A percentile compares a stretch with the other conserved stretches of the same genome.
These are phyloP conservation scores for Chimonanthus salicifolius DNA, from an alignment of 164 flowering plant genomes.

Conservation along the genomic window DNA sequence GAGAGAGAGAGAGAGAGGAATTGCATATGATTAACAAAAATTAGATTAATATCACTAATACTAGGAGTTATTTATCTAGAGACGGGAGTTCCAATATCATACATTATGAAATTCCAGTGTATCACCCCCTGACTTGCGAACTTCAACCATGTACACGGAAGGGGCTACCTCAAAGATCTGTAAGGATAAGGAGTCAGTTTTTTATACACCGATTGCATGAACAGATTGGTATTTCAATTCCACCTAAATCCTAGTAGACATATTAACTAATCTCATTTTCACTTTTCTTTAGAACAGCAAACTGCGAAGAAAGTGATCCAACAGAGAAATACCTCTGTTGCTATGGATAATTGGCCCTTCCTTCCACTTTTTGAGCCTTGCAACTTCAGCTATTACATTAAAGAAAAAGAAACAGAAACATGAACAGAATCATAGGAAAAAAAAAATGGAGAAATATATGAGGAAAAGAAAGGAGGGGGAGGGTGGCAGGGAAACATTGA, in stretches of 20 bases:
- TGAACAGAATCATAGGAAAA: no score
- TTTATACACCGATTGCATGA: background rate
- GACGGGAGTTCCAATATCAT: constrained; percentile 6
- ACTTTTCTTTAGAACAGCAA: background rate
- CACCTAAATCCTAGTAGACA: background rate
- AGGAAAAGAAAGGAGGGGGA: background rate
- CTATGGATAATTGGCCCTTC: constrained; percentile 82
- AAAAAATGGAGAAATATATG: background rate
- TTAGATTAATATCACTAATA: background rate
- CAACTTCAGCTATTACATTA: constrained; percentile 67
- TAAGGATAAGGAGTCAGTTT: background rate
- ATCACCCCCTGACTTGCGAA: constrained; percentile 91
- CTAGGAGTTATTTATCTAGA: background rate
- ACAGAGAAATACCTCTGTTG: constrained; percentile 71
- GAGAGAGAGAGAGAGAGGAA: background rate
- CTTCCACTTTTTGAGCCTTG: constrained; percentile 87
- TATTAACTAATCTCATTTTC: background rate
- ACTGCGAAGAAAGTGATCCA: background rate
- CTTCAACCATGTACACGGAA: constrained; percentile 92
- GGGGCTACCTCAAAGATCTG: constrained; percentile 97
- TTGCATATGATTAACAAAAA: background rate
- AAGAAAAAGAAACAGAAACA: background rate
- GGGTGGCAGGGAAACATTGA: background rate
- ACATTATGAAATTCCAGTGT: constrained; percentile 98
- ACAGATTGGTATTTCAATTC: background rate